Evolutionary conservation across 2,329 filamentous ascomycete species (phyloP).

Genomic region (Ophiostoma novo-ulmi): DNA sequence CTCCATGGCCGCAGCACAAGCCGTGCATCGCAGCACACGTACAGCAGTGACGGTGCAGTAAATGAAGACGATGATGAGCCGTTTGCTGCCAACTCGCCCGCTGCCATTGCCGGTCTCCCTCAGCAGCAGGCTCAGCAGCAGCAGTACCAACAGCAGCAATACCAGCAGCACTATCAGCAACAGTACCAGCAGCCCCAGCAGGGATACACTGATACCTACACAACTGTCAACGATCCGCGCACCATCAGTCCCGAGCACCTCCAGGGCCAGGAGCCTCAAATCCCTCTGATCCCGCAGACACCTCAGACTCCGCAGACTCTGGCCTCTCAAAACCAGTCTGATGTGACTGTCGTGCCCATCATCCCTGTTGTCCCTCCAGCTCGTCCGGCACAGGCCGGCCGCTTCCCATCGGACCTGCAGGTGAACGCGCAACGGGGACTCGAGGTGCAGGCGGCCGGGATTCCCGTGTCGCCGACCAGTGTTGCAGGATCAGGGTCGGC

Average conservation of each 20-base stretch:
- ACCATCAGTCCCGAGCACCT: neutral
- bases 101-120: conserved; percentile 30
- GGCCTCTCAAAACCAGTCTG: neutral
- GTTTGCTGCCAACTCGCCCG: conserved; percentile 53
- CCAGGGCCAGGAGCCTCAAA: neutral
- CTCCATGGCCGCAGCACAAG: conserved; percentile 60
- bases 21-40: conserved; percentile 56
- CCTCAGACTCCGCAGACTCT: neutral
- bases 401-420: conserved; percentile 92
- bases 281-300: neutral
- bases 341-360: neutral
- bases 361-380: neutral
- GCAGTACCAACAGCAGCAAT: conserved; percentile 37
- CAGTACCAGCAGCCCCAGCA: neutral
- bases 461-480: conserved; percentile 71
- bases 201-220: neutral
- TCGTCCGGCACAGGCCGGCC: conserved; percentile 77
- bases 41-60: conserved; percentile 69
- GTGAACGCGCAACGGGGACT: conserved; percentile 72
- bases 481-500: conserved; percentile 58
- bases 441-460: conserved; percentile 62
- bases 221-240: neutral
- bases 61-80: conserved; percentile 68
- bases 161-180: neutral
- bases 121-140: conserved; percentile 26